These are phyloP conservation scores for Zoysia matrella DNA, from an alignment of 202 grass and related monocot species.

Conservation along the genomic window DNA sequence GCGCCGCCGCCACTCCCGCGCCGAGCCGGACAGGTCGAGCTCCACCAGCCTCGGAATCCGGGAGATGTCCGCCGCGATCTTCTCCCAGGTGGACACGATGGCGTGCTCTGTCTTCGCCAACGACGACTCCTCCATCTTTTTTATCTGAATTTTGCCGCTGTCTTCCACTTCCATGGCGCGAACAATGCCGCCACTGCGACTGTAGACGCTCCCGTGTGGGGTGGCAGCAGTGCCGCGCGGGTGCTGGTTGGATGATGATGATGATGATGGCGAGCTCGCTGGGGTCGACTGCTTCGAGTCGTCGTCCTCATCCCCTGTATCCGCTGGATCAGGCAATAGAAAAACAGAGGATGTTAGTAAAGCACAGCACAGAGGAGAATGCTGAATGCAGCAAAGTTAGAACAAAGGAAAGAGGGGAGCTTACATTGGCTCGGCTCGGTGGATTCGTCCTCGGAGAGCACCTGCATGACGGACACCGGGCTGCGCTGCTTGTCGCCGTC, in stretches of 20 bases:
- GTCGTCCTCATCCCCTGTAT: constrained; percentile 23
- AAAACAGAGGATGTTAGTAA: constrained; percentile 3
- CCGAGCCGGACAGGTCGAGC: constrained; percentile 47
- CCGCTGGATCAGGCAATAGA: no score
- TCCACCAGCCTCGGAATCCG: constrained; percentile 55
- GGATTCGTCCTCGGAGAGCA: constrained; percentile 60
- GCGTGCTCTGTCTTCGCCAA: constrained; percentile 6
- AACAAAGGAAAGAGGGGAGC: not conserved
- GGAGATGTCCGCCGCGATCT: constrained; percentile 42
- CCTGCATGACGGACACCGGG: constrained; percentile 78
- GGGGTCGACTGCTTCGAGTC: constrained; percentile 50
- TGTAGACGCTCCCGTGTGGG: not conserved
- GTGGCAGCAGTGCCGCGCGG: not conserved
- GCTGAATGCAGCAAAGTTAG: no score
- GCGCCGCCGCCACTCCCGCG: constrained; percentile 46
- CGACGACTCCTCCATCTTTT: constrained; percentile 10
- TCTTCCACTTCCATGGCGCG: not conserved
- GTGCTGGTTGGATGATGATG: not conserved
- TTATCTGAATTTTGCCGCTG: constrained; percentile 21
- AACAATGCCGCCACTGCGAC: no score
- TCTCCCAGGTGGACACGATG: constrained; percentile 44
- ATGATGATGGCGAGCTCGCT: constrained; percentile 28
- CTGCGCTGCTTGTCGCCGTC: constrained; percentile 51
- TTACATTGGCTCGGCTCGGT: constrained; percentile 37
- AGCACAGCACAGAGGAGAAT: no score